These are phyloP conservation scores for Fusarium buxicola DNA, from an alignment of 2,329 filamentous ascomycete species.

Conservation along the genomic window DNA sequence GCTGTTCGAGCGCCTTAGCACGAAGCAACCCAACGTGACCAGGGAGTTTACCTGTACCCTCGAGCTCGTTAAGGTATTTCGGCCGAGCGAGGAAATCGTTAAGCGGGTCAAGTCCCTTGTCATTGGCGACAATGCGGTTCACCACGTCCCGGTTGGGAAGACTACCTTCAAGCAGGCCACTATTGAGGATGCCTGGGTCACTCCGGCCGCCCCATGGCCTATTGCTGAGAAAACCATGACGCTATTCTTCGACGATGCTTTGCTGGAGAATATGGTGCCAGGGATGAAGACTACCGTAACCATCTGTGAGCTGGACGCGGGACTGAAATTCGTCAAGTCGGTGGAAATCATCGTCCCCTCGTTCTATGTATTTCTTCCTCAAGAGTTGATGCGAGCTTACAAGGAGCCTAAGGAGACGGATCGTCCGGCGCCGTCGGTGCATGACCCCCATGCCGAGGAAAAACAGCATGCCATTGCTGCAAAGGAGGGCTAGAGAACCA, in stretches of 20 bases:
- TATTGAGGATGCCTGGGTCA: conserved; percentile 62
- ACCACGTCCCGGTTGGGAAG: conserved; percentile 58
- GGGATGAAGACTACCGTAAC: conserved; percentile 72
- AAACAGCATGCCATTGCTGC: conserved; percentile 44
- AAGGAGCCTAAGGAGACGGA: conserved; percentile 64
- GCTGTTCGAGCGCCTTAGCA: conserved; percentile 46
- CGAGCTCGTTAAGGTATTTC: conserved; percentile 67
- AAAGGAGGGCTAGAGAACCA: conserved; percentile 27
- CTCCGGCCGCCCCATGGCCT: conserved; percentile 37
- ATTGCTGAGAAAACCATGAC: conserved; percentile 41
- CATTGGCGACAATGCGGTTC: conserved; percentile 48
- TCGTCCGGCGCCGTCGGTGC: conserved; percentile 59
- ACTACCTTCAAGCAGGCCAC: conserved; percentile 57
- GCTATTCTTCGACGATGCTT: conserved; percentile 76
- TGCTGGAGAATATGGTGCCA: conserved; percentile 63
- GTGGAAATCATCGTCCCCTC: conserved; percentile 66
- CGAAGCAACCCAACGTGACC: conserved; percentile 49
- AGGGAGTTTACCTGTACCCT: conserved; percentile 66
- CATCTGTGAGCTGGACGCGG: conserved; percentile 70
- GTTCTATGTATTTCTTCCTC: conserved; percentile 74
- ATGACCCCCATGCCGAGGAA: conserved; percentile 47
- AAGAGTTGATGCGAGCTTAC: conserved; percentile 76
- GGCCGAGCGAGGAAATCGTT: conserved; percentile 55
- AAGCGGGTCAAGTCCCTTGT: conserved; percentile 59
- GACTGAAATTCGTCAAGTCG: conserved; percentile 73